Conservation (phyloP, 768 basidiomycete genomes). For the Phallus indusiatus region DNA sequence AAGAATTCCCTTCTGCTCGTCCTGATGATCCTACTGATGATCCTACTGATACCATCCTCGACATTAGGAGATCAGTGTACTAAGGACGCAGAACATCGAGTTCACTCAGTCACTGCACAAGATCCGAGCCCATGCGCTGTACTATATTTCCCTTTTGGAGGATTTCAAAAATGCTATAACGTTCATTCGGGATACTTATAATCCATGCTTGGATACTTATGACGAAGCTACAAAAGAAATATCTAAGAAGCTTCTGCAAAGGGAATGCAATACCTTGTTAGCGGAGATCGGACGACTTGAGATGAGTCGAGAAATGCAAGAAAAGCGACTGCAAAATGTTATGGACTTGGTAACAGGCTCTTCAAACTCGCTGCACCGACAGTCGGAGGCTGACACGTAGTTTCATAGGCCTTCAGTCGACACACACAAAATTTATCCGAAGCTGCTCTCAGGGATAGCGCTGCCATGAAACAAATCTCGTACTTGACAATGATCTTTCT, state of each 20-base stretch:
- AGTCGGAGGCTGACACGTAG: background rate
- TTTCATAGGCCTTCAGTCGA: slow-evolving; percentile 27
- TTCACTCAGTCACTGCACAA: slow-evolving; percentile 47
- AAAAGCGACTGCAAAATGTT: slow-evolving; percentile 10
- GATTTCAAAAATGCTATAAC: slow-evolving; percentile 44
- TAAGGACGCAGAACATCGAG: slow-evolving; percentile 29
- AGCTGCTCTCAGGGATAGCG: slow-evolving; percentile 33
- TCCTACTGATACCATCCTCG: background rate
- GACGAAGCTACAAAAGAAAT: slow-evolving; percentile 11
- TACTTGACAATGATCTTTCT: slow-evolving; percentile 19
- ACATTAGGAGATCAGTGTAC: slow-evolving; percentile 37
- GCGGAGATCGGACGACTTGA: slow-evolving; percentile 6
- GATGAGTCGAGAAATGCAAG: slow-evolving; percentile 3
- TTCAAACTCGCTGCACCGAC: background rate
- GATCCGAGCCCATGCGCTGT: slow-evolving; percentile 48
- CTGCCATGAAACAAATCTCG: slow-evolving; percentile 21
- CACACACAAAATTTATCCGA: slow-evolving; percentile 42
- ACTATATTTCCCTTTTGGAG: slow-evolving; percentile 42
- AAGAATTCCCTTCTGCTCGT: slow-evolving; percentile 16
- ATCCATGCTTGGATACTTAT: slow-evolving; percentile 35
- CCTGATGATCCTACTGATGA: background rate
- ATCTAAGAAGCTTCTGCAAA: slow-evolving; percentile 30
- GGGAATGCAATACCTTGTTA: slow-evolving; percentile 38
- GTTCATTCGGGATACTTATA: slow-evolving; percentile 38
- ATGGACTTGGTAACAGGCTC: slow-evolving; percentile 7